Evolutionary conservation across 2,329 filamentous ascomycete species (phyloP), one percentile per base, ranked within the genome.

Genomic region (Pezicula neosporulosa): DNA sequence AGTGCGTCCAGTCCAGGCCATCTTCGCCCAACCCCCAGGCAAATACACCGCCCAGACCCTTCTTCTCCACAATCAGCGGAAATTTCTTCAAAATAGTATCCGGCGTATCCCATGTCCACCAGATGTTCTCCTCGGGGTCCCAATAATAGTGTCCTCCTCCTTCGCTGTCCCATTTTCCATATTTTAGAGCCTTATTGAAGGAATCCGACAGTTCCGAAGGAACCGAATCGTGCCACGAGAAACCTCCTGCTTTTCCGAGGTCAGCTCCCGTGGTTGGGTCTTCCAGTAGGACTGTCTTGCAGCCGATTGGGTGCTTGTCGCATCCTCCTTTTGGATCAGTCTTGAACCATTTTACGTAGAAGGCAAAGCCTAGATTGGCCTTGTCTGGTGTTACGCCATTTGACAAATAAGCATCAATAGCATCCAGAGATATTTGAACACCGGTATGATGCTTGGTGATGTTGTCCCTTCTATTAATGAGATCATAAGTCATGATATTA

Each of bases 11-110:
- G 27, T 70, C 58, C 27, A 66, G 61, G 9, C 66, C 71, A 61
- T 90, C 87, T 68, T 90, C 86, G 2, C 85, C 87, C 52, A 90
- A 62, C 18, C 83, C 86, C 87, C 86, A 90, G 1, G 86, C 86
- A 76, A 90, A 89, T 4, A 88, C 81, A 15, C 88, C 87, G 1
- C 87, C 86, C 0, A 90, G 66, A 1, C 71, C 67, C 62, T 78
- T 76, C 30, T 72, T 71, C 28, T 73, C 69, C 3, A 89, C 74
- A 35, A 91, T 76, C 4, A 77, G 65, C 3, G 75, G 68, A 52
- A 89, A 81, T 70, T 91, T 91, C 51, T 72, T 70, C 12, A 66
- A 59, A 47, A 91, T 83, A 12, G 82, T 74, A 7, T 74, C 72
- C 0, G 77, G 73, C 0, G 83, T 87, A 54, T 91, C 88, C 73